Evolutionary conservation across 768 basidiomycete genomes (phyloP), one percentile per base, ranked within the genome.

Genomic region (Amyloporia xantha): DNA sequence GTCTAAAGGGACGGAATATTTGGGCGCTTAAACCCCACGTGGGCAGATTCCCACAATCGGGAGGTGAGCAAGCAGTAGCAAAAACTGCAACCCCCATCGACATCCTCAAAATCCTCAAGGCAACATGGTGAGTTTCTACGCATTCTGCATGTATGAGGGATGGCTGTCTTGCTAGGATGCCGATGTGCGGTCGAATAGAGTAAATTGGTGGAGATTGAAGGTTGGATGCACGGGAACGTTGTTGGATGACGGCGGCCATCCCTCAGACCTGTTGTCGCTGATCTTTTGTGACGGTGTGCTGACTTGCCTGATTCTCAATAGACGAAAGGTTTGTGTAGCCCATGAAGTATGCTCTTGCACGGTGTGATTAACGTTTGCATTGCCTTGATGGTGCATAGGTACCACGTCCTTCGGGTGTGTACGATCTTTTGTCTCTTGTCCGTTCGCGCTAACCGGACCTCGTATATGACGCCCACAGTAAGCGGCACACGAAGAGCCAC

Each of bases 401-500:
- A 94, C 92, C 66, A 92, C 92, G 69, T 93, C 92, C 67, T 94
- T 94, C 68, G 89, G 87, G 88, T 91, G 65, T 67, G 88, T 84
- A 41, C 12, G 25, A 15, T 39, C 45, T 42, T 38, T 17, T 27
- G 41, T 19, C 36, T 26, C 37, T 15, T 4, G 11, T 36, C 35
- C 40, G 1, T 33, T 17, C 15, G 36, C 11, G 6, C 41, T 50
- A n/a, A 19, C 21, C 38, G 42, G 38, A 19, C 52, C 39, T 28
- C 27, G 48, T 49, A 9, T 44, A 41, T 44, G 44, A 12, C 10
- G 4, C 48, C 41, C 25, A 55, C 68, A 91, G 92, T 89, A 94
- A 94, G 78, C 79, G 91, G 68, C 93, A 94, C 82, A 88, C 90
- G 59, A 96, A 95, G 77, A 83, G 90, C 57, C 92, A 95, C 79